A percentile compares a stretch with the other conserved stretches of the same genome.
Evolutionary conservation across 2,329 filamentous ascomycete genomes (phyloP).

Genomic region (Laburnicola sp.): DNA sequence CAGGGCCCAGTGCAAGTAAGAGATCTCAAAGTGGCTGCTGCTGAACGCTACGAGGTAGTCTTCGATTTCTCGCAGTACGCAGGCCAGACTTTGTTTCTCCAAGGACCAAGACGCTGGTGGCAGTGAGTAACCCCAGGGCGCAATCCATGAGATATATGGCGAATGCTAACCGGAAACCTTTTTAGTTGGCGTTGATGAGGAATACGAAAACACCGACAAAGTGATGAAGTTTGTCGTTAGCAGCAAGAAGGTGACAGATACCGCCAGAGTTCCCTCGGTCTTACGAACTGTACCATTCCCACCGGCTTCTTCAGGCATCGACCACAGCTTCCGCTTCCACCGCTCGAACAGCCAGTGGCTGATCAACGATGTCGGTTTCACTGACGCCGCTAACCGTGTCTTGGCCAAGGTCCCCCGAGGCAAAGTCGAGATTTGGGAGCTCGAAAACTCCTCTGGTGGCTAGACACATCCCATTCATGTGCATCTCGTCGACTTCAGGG

Average conservation of each 20-base stretch:
- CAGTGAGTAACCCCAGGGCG: no score
- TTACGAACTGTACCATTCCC: slow-evolving; percentile 41
- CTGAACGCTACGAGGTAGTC: slow-evolving; percentile 63
- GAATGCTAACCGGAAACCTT: no score
- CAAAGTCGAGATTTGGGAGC: slow-evolving; percentile 41
- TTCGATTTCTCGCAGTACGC: slow-evolving; percentile 58
- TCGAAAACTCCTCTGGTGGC: slow-evolving; percentile 54
- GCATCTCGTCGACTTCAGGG: slow-evolving; percentile 62
- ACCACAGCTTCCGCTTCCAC: slow-evolving; percentile 41
- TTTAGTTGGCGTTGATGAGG: slow-evolving; percentile 42
- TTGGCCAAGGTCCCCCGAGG: slow-evolving; percentile 41
- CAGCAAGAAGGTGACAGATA: slow-evolving; percentile 26
- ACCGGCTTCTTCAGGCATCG: slow-evolving; percentile 32
- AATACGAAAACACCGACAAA: slow-evolving; percentile 54
- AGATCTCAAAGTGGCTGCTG: slow-evolving; percentile 56
- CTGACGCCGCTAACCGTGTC: slow-evolving; percentile 36
- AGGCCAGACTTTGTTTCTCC: slow-evolving; percentile 46
- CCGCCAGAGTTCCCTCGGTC: slow-evolving; percentile 32
- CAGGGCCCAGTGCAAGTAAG: slow-evolving; percentile 50
- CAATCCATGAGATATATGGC: no score
- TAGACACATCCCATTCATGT: slow-evolving; percentile 61
- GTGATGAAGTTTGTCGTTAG: slow-evolving; percentile 53
- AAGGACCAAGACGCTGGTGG: no score
- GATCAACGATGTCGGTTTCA: slow-evolving; percentile 39
- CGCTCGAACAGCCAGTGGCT: slow-evolving; percentile 35